Conservation (phyloP, 495 filamentous ascomycete species). For the Penicillium paradoxum region DNA sequence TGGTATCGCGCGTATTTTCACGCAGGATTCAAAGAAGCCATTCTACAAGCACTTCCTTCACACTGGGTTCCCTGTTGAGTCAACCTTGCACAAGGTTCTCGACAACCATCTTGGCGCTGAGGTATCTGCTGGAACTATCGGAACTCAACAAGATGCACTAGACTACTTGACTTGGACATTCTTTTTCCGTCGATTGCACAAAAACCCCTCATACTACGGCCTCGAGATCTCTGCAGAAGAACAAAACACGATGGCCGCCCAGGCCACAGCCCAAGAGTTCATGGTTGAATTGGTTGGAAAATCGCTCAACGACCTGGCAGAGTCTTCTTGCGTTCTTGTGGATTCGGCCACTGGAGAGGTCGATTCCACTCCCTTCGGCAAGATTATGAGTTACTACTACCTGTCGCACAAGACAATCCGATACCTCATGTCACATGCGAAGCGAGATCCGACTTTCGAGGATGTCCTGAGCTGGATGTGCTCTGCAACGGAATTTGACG, state of each 20-base stretch:
- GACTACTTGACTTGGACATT: constrained; percentile 99
- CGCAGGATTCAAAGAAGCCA: constrained; percentile 96
- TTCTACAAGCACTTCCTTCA: constrained; percentile 99
- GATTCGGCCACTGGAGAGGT: constrained; percentile 81
- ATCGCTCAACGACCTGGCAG: constrained; percentile 71
- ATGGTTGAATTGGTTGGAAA: constrained; percentile 88
- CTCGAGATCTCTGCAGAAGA: constrained; percentile 92
- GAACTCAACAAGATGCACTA: constrained; percentile 91
- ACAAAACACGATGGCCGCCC: constrained; percentile 82
- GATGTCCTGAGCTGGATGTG: constrained; percentile 92
- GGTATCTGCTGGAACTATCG: constrained; percentile 85
- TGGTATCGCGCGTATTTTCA: constrained; percentile 94
- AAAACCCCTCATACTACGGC: constrained; percentile 97
- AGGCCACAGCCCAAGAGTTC: constrained; percentile 80
- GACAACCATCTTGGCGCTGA: constrained; percentile 97
- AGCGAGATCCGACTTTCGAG: constrained; percentile 70
- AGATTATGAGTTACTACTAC: constrained; percentile 99
- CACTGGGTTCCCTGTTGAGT: constrained; percentile 97
- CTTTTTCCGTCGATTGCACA: constrained; percentile 95
- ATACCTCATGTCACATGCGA: constrained; percentile 69
- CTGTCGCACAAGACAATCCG: constrained; percentile 94
- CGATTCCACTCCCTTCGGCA: constrained; percentile 82
- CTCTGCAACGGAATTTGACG: constrained; percentile 90
- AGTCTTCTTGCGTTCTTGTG: constrained; percentile 75
- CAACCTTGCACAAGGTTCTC: constrained; percentile 88